These are phyloP conservation scores for Trichomonas tenax DNA, from an alignment of 208 protist species.

Conservation along the genomic window DNA sequence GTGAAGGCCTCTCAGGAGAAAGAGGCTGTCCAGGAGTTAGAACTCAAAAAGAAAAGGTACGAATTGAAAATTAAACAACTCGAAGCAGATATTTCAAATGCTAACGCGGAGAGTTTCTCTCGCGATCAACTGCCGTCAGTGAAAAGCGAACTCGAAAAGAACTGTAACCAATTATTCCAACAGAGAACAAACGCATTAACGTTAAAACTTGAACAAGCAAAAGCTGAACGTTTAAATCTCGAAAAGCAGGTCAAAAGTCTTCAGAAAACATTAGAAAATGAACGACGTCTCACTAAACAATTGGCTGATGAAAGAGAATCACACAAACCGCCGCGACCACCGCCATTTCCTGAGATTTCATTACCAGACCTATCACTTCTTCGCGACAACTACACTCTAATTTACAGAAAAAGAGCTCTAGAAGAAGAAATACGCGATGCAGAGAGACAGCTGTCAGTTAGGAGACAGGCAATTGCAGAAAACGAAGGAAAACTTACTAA, in stretches of 20 bases:
- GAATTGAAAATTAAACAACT: not conserved
- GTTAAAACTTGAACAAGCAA: not conserved
- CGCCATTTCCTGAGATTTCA: not conserved
- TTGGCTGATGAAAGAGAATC: not conserved
- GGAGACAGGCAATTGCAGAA: not conserved
- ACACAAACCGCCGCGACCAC: not conserved
- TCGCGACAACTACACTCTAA: not conserved
- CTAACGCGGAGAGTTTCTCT: not conserved
- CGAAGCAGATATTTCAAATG: not conserved
- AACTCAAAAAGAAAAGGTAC: not conserved
- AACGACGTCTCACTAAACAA: not conserved
- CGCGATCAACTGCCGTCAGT: not conserved
- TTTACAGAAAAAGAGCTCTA: not conserved
- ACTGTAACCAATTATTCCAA: not conserved
- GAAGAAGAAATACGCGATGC: constrained; percentile 12
- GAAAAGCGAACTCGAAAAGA: not conserved
- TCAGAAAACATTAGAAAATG: not conserved
- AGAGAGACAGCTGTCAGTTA: not conserved
- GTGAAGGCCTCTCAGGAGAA: not conserved
- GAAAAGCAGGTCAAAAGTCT: not conserved
- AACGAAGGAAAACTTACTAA: not conserved
- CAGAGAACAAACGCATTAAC: not conserved
- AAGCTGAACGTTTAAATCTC: not conserved
- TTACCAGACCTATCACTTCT: not conserved
- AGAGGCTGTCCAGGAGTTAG: not conserved